Evolutionary conservation across 805 yeast genomes (phyloP).

Genomic region (Lachancea kluyveri): DNA sequence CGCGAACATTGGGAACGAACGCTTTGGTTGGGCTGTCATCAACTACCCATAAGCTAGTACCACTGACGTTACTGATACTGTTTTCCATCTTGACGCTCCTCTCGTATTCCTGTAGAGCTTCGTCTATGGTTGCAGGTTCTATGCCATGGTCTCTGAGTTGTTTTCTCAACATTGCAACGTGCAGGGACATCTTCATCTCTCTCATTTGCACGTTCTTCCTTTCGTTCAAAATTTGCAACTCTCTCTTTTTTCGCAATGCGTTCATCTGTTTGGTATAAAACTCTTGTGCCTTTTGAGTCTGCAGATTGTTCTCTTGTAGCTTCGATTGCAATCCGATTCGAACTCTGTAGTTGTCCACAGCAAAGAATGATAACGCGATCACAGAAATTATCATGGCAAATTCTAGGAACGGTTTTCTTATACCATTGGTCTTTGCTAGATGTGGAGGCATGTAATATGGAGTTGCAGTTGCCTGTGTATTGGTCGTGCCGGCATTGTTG

Average conservation of each 20-base stretch:
- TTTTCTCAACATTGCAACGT: slow-evolving; percentile 56
- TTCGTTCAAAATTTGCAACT: slow-evolving; percentile 46
- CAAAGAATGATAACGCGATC: slow-evolving; percentile 40
- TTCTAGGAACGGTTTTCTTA: slow-evolving; percentile 31
- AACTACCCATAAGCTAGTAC: slow-evolving; percentile 53
- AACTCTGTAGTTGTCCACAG: slow-evolving; percentile 44
- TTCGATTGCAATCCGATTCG: slow-evolving; percentile 34
- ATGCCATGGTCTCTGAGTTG: slow-evolving; percentile 52
- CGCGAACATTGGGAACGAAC: slow-evolving; percentile 53
- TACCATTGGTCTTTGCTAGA: slow-evolving; percentile 1
- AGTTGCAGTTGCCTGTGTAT: slow-evolving; percentile 2
- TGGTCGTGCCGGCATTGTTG: slow-evolving; percentile 1
- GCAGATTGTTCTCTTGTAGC: slow-evolving; percentile 28
- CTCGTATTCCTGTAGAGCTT: slow-evolving; percentile 51
- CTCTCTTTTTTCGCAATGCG: slow-evolving; percentile 45
- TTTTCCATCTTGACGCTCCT: slow-evolving; percentile 51
- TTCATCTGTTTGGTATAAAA: slow-evolving; percentile 42
- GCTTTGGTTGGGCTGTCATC: slow-evolving; percentile 43
- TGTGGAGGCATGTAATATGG: slow-evolving; percentile 4
- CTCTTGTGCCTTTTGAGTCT: slow-evolving; percentile 30
- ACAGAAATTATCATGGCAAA: slow-evolving; percentile 38
- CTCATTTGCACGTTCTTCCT: slow-evolving; percentile 41
- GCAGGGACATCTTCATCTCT: slow-evolving; percentile 58
- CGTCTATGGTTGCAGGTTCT: slow-evolving; percentile 51
- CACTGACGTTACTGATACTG: slow-evolving; percentile 48